Evolutionary conservation across 1,139 yeast genomes (phyloP).

Genomic region (Nadsonia commutata): DNA sequence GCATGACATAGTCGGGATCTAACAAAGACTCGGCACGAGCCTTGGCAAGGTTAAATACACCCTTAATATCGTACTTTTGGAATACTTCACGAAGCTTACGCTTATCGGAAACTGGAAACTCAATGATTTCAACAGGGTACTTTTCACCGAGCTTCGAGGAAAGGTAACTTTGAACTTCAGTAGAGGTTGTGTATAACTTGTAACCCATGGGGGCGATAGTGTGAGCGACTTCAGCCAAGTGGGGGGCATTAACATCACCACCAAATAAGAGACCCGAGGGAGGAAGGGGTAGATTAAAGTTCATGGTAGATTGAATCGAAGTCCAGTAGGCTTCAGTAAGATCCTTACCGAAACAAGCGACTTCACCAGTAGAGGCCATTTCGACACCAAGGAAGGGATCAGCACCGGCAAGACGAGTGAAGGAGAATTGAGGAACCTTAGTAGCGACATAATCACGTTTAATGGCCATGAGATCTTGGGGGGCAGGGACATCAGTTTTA

Average conservation of each 20-base stretch:
- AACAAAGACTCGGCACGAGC: slow-evolving; percentile 73
- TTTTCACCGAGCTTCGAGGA: slow-evolving; percentile 32
- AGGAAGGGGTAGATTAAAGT: slow-evolving; percentile 83
- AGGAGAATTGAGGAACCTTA: slow-evolving; percentile 95
- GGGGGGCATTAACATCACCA: slow-evolving; percentile 67
- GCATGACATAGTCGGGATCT: slow-evolving; percentile 92
- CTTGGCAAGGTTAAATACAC: slow-evolving; percentile 83
- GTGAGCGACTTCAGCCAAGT: slow-evolving; percentile 59
- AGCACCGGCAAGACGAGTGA: slow-evolving; percentile 96
- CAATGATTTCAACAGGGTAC: slow-evolving; percentile 43
- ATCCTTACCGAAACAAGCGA: slow-evolving; percentile 87
- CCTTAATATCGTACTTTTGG: slow-evolving; percentile 67
- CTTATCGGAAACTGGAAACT: slow-evolving; percentile 85
- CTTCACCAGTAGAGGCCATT: slow-evolving; percentile 98
- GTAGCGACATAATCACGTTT: slow-evolving; percentile 87
- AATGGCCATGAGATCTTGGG: slow-evolving; percentile 76
- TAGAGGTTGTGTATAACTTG: slow-evolving; percentile 65
- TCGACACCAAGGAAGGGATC: slow-evolving; percentile 98
- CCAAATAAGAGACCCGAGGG: slow-evolving; percentile 85
- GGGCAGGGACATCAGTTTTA: slow-evolving; percentile 59
- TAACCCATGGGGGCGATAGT: slow-evolving; percentile 63
- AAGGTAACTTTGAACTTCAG: slow-evolving; percentile 57
- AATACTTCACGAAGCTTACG: slow-evolving; percentile 86
- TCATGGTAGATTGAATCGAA: slow-evolving; percentile 91
- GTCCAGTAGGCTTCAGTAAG: slow-evolving; percentile 93